phyloP scores from a whole-genome alignment of 129 eudicot species.

The Ambrosia trifida region DNA sequence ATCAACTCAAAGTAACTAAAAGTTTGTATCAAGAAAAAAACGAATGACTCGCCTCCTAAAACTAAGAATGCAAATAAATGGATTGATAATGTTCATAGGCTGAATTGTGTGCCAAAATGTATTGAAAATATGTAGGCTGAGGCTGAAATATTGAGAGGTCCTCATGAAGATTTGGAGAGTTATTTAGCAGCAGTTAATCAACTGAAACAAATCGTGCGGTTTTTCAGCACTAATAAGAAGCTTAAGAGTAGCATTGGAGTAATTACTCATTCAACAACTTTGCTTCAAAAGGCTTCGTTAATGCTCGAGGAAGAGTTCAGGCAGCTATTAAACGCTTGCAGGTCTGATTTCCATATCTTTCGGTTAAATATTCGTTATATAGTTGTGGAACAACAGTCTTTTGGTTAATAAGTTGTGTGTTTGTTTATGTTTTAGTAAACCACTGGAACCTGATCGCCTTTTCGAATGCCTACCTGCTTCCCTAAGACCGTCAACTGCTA shows the following conservation, averaged over 20 bases:
- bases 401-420: conserved; percentile 11
- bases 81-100: neutral
- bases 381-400: too few relatives aligned
- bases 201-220: conserved; percentile 50
- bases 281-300: conserved; percentile 64
- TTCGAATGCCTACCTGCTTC: conserved; percentile 73
- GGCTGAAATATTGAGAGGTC: conserved; percentile 75
- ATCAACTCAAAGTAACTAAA: too few relatives aligned
- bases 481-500: conserved; percentile 56
- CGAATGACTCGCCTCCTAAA: too few relatives aligned
- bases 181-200: conserved; percentile 79
- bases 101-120: neutral
- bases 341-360: conserved; percentile 39
- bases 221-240: conserved; percentile 69
- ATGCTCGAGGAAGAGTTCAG: conserved; percentile 86
- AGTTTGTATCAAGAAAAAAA: too few relatives aligned
- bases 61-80: too few relatives aligned
- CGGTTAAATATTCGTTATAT: neutral
- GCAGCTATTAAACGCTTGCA: conserved; percentile 57
- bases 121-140: conserved; percentile 60
- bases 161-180: conserved; percentile 90
- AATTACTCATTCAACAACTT: conserved; percentile 57
- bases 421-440: conserved; percentile 62
- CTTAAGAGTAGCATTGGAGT: conserved; percentile 66
- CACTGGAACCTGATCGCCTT: conserved; percentile 87